Evolutionary conservation across 441 rosid species (phyloP).

Genomic region (Bocquillonia castaneifolia): DNA sequence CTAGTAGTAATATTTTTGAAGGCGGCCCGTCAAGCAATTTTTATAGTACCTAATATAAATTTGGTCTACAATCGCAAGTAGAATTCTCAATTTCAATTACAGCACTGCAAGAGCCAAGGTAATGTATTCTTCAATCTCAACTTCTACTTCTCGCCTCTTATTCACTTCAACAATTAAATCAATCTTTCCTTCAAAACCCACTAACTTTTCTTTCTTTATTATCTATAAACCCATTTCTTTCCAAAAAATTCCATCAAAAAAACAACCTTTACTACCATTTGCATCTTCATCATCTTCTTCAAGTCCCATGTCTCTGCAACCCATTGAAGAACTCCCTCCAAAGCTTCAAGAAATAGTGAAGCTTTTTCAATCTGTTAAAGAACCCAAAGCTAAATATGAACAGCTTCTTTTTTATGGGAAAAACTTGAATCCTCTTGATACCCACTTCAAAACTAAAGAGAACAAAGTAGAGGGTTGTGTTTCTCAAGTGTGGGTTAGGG

Average conservation of each 20-base stretch:
- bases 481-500: conserved; percentile 90
- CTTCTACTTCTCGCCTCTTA: conserved; percentile 29
- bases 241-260: conserved; percentile 36
- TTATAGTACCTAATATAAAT: too few relatives aligned
- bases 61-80: too few relatives aligned
- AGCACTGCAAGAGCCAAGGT: too few relatives aligned
- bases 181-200: conserved; percentile 22
- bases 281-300: conserved; percentile 34
- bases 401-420: conserved; percentile 84
- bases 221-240: conserved; percentile 43
- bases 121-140: conserved; percentile 19
- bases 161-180: conserved; percentile 17
- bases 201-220: conserved; percentile 21
- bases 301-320: conserved; percentile 43
- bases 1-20: too few relatives aligned
- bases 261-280: conserved; percentile 4
- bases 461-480: conserved; percentile 92
- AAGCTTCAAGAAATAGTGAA: conserved; percentile 63
- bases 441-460: conserved; percentile 58
- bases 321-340: conserved; percentile 76
- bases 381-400: conserved; percentile 71
- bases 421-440: conserved; percentile 59
- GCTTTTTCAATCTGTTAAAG: conserved; percentile 58
- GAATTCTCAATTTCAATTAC: background rate
- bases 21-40: too few relatives aligned